Evolutionary conservation across 345 rosid species (phyloP).

Genomic region (Tarenaya hassleriana): DNA sequence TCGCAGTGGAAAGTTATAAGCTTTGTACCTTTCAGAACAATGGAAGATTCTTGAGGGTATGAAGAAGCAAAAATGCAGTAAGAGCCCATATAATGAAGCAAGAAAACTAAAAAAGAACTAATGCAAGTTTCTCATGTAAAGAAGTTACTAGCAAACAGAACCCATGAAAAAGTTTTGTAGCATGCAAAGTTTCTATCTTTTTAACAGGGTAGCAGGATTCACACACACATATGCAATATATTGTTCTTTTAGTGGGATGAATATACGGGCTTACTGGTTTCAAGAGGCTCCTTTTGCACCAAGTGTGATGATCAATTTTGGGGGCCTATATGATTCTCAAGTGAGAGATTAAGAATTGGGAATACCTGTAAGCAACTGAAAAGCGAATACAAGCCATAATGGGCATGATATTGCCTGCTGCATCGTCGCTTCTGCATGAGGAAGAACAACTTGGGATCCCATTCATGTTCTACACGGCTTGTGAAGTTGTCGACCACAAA

Average conservation of each 20-base stretch:
- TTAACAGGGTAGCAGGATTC: too few species aligned
- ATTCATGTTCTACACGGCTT: constrained; percentile 86
- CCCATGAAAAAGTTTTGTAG: too few species aligned
- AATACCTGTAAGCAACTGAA: neutral
- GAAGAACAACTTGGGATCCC: constrained; percentile 96
- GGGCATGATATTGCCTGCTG: constrained; percentile 34
- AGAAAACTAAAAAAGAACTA: neutral
- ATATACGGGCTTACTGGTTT: constrained; percentile 58
- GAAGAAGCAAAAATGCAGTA: neutral
- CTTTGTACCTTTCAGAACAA: constrained; percentile 46
- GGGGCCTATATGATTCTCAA: constrained; percentile 10
- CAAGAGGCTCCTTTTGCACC: constrained; percentile 60
- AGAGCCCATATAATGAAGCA: neutral
- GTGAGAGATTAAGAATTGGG: constrained; percentile 18
- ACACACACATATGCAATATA: too few species aligned
- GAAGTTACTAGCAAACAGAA: too few species aligned
- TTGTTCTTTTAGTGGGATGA: too few species aligned
- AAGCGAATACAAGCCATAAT: too few species aligned
- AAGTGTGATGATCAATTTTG: constrained; percentile 71
- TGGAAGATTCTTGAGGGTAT: neutral
- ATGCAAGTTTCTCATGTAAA: too few species aligned
- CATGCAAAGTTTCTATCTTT: too few species aligned
- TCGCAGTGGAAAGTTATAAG: constrained; percentile 96
- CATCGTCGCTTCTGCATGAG: constrained; percentile 84
- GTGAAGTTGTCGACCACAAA: constrained; percentile 83